Base-by-base conservation (phyloP, 2,329 filamentous ascomycete species). In the Trichoderma afroharzianum region DNA sequence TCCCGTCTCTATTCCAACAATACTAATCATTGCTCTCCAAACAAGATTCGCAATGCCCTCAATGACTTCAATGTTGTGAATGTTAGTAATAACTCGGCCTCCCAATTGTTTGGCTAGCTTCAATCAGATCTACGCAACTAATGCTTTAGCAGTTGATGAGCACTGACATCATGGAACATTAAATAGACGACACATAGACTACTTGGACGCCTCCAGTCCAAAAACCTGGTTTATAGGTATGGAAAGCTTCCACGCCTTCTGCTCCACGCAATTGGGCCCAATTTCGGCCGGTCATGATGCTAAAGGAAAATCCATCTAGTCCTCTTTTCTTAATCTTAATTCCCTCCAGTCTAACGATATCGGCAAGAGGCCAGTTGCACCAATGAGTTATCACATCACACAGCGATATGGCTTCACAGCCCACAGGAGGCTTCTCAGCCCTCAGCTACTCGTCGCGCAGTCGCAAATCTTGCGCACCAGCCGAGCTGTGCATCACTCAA, bases 361-460 rank as follows among this genome's bases (percentile, higher is more conserved):
- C 39, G 24, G 30, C 28, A 26, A n/a, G 26, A 36, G 50, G 15
- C 3, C 72, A 72, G 66, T 70, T 43, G 55, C 6, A 55, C 71
- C 58, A 70, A 82, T 82, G 81, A 81, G 76, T 74, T 76, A 72
- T 71, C 78, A 72, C 73, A 76, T 76, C 66, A 74, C 79, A 72
- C 80, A 78, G 80, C 77, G 76, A 68, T 76, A 76, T 74, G 78
- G 75, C 74, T 75, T 75, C 39, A 63, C 74, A 61, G 68, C 61
- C 64, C 75, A 74, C 26, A 73, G 74, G 55, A 70, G 72, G 57
- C 67, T 73, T 39, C 32, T 73, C 18, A 59, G 59, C 39, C 63
- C 73, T 24, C 72, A 66, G 28, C 26, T 68, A 26, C 21, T 57
- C 26, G 61, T 70, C 26, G 43, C 72, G n/a, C 53, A 70, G 50